These are phyloP conservation scores for Macaranga tanarius DNA, from an alignment of 441 rosid genomes.

Conservation along the genomic window DNA sequence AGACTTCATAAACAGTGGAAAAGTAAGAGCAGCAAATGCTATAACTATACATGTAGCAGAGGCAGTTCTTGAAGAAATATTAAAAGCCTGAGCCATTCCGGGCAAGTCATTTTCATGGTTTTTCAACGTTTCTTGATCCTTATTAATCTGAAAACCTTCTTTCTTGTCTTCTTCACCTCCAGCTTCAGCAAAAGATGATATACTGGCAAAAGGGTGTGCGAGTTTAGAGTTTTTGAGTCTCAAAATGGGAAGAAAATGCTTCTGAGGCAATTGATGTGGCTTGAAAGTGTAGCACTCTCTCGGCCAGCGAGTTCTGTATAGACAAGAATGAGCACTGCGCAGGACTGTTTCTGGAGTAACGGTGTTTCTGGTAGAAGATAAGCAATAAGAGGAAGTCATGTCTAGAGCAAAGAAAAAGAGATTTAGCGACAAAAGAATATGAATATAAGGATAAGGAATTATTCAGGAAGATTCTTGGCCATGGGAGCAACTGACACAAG, in stretches of 20 bases:
- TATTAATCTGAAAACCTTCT: conserved; percentile 32
- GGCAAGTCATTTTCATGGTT: conserved; percentile 31
- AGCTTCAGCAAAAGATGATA: conserved; percentile 67
- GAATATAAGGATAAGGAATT: conserved; percentile 27
- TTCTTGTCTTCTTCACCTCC: conserved; percentile 52
- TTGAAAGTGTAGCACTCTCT: conserved; percentile 34
- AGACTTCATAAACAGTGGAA: conserved; percentile 80
- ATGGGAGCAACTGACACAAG: conserved; percentile 31
- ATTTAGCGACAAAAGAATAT: neutral
- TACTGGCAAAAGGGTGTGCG: conserved; percentile 52
- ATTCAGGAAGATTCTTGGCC: conserved; percentile 43
- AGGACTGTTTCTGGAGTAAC: conserved; percentile 33
- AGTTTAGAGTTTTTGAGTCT: conserved; percentile 35
- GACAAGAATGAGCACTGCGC: conserved; percentile 40
- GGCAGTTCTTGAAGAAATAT: conserved; percentile 73
- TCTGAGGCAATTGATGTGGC: conserved; percentile 30
- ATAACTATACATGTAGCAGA: conserved; percentile 63
- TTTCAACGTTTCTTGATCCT: conserved; percentile 30
- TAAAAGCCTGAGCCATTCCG: conserved; percentile 85
- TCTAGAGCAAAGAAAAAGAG: conserved; percentile 22
- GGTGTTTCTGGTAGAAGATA: conserved; percentile 59
- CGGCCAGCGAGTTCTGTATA: conserved; percentile 39
- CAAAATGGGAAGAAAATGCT: conserved; percentile 36
- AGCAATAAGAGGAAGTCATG: conserved; percentile 69
- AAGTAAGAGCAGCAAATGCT: conserved; percentile 67